Conservation (phyloP, 129 eudicot species). For the Calendula officinalis region DNA sequence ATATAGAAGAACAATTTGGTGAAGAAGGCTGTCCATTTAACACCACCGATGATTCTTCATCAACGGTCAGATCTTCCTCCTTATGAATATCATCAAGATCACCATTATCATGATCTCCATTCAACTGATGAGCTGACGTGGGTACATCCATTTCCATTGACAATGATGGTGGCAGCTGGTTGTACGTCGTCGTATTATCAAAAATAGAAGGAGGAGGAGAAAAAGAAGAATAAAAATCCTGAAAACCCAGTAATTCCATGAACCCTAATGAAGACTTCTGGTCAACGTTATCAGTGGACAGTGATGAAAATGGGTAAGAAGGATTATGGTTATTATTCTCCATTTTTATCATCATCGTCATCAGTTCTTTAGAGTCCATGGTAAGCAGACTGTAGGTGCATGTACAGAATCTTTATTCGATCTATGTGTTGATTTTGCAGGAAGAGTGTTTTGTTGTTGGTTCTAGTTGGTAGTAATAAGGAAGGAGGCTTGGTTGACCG, state of each 20-base stretch:
- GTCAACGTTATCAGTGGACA: slow-evolving; percentile 5
- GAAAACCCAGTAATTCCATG: slow-evolving; percentile 66
- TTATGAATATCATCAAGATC: neutral
- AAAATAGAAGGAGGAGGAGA: neutral
- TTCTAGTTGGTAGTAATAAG: neutral
- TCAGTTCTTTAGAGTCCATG: neutral
- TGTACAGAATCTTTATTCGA: neutral
- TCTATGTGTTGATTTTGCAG: too few relatives aligned
- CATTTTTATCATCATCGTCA: slow-evolving; percentile 39
- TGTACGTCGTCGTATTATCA: slow-evolving; percentile 9
- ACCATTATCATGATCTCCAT: neutral
- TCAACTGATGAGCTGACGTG: neutral
- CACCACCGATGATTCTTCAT: slow-evolving; percentile 45
- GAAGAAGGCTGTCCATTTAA: slow-evolving; percentile 45
- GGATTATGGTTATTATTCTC: slow-evolving; percentile 17
- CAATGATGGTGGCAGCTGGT: slow-evolving; percentile 3
- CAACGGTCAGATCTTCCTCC: slow-evolving; percentile 6
- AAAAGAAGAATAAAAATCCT: slow-evolving; percentile 32
- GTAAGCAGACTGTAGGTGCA: neutral
- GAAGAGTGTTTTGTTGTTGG: neutral
- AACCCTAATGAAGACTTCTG: slow-evolving; percentile 51
- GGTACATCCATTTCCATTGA: neutral
- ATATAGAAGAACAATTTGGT: slow-evolving; percentile 45
- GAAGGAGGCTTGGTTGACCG: slow-evolving; percentile 32
- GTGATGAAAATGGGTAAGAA: slow-evolving; percentile 20